These are phyloP conservation scores for Nakazawaea ishiwadae DNA, from an alignment of 805 yeast genomes.

Conservation along the genomic window DNA sequence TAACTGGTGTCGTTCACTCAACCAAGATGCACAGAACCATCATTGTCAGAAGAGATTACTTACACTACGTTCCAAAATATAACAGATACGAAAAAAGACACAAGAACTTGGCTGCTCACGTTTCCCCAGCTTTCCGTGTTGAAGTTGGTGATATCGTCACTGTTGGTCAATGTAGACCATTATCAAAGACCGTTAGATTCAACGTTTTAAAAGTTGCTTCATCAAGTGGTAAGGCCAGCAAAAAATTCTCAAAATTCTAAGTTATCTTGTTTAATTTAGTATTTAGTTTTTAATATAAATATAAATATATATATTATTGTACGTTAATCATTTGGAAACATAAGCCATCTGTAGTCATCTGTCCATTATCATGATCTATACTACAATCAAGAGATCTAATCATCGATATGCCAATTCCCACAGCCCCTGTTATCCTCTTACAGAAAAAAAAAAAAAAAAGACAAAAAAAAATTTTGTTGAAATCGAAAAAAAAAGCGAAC, in stretches of 20 bases:
- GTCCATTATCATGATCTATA: too few species aligned
- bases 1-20: constrained; percentile 99
- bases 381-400: too few species aligned
- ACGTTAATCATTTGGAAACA: background rate
- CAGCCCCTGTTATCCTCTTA: too few species aligned
- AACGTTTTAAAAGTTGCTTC: constrained; percentile 95
- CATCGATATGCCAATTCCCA: too few species aligned
- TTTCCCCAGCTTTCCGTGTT: constrained; percentile 99
- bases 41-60: constrained; percentile 99
- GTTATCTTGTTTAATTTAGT: constrained; percentile 14
- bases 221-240: constrained; percentile 80
- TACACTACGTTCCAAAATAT: constrained; percentile 99
- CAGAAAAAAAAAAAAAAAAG: too few species aligned
- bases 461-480: too few species aligned
- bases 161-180: constrained; percentile 99
- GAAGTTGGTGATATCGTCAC: constrained; percentile 98
- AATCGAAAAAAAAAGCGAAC: background rate
- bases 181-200: constrained; percentile 99
- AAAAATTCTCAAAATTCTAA: constrained; percentile 97
- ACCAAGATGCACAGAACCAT: constrained; percentile 99
- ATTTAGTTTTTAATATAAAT: constrained; percentile 7
- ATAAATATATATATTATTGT: background rate
- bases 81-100: constrained; percentile 99
- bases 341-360: too few species aligned
- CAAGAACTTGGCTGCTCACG: constrained; percentile 99